A percentile compares a stretch with the other conserved stretches of the same genome.
Evolutionary conservation across 1,284 basidiomycete species (phyloP).

Genomic region (Papiliotrema nemorosa): DNA sequence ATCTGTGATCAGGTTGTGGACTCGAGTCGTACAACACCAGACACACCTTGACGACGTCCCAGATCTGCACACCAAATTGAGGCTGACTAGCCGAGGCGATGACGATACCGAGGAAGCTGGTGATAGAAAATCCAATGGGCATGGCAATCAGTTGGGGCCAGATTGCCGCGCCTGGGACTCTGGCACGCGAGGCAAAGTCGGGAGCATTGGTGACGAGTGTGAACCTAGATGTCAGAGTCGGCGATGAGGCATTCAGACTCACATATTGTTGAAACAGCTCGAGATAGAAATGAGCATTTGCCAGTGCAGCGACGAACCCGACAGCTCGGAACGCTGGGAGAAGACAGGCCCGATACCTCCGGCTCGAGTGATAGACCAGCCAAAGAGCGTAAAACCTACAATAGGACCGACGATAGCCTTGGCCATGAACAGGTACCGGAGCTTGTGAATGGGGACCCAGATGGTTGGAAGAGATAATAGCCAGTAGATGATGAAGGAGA

Average conservation of each 20-base stretch:
- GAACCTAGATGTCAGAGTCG: constrained; percentile 13
- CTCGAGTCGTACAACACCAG: background rate
- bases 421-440: constrained; percentile 74
- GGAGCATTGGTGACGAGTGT: constrained; percentile 59
- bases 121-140: constrained; percentile 70
- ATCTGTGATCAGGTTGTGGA: constrained; percentile 10
- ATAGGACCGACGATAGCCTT: constrained; percentile 65
- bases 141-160: constrained; percentile 69
- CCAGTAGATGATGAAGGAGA: constrained; percentile 86
- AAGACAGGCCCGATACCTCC: constrained; percentile 78
- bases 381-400: constrained; percentile 72
- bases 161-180: constrained; percentile 62
- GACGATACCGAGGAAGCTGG: constrained; percentile 78
- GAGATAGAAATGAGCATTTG: constrained; percentile 72
- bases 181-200: constrained; percentile 68
- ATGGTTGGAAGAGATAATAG: constrained; percentile 72
- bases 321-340: constrained; percentile 61
- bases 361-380: constrained; percentile 75
- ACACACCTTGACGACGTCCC: constrained; percentile 55
- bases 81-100: constrained; percentile 73
- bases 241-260: constrained; percentile 50
- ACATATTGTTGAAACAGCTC: constrained; percentile 74
- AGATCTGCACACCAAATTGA: constrained; percentile 72
- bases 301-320: constrained; percentile 71
- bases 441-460: constrained; percentile 75